Evolutionary conservation across 2,329 filamentous ascomycete species (phyloP).

Genomic region (Ophiostoma pallidulum): DNA sequence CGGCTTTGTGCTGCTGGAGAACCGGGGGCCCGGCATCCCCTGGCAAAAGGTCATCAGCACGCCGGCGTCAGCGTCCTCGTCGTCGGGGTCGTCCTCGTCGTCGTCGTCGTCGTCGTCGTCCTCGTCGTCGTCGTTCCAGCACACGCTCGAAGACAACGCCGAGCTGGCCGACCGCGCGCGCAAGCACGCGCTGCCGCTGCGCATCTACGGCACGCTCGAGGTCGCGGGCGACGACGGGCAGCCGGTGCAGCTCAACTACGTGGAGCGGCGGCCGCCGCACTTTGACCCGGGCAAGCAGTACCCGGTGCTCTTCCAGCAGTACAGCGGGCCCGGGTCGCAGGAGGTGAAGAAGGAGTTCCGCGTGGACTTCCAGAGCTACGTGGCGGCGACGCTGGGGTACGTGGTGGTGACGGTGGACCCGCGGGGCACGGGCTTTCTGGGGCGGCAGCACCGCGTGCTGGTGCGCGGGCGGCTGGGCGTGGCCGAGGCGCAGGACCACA

Average conservation of each 20-base stretch:
- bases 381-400: conserved; percentile 79
- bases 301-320: conserved; percentile 89
- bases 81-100: conserved; percentile 42
- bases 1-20: conserved; percentile 75
- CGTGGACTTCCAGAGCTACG: conserved; percentile 84
- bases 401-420: conserved; percentile 92
- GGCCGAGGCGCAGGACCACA: conserved; percentile 83
- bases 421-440: conserved; percentile 83
- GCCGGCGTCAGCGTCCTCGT: conserved; percentile 29
- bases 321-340: conserved; percentile 91
- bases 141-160: conserved; percentile 69
- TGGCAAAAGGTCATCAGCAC: conserved; percentile 88
- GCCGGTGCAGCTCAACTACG: conserved; percentile 52
- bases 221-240: conserved; percentile 48
- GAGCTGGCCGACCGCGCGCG: conserved; percentile 58
- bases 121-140: conserved; percentile 41
- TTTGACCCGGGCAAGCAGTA: conserved; percentile 80
- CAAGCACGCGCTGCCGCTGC: conserved; percentile 70
- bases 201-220: conserved; percentile 76
- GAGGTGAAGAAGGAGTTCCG: conserved; percentile 69
- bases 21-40: conserved; percentile 75
- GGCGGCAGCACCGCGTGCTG: conserved; percentile 71
- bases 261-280: conserved; percentile 83
- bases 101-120: conserved; percentile 40
- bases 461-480: conserved; percentile 77